Evolutionary conservation across 352 stramenopile species (phyloP), one percentile per base, ranked within the genome.

Genomic region (Phytopythium boreale): DNA sequence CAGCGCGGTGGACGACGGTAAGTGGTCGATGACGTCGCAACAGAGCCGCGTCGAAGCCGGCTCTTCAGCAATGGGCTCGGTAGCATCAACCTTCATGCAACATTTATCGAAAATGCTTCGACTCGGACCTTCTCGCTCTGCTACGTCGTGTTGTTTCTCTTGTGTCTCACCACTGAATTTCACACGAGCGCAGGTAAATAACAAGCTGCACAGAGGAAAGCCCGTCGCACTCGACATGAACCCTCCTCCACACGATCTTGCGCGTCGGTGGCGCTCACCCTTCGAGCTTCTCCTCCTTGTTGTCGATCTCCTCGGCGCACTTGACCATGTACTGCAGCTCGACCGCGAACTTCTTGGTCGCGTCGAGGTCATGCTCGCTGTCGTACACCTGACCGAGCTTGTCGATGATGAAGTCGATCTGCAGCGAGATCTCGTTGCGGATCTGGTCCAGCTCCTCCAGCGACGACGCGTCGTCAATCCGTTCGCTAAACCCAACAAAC

Each of bases 251-350:
- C 22, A 9, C 12, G 12, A 39, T 39, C 14, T 22, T 15, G 50
- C 26, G 4, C 9, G 20, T 6, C 46, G 6, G n/a, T 7, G 19
- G 15, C n/a, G 24, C 10, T 63, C 66, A 72, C n/a, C 71, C 75
- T 12, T 62, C 80, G 43, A 93, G 69, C 65, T 88, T 74, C 56
- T 95, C 87, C 70, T 95, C 83, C 50, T 74, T 82, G 31, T 71
- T 66, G 41, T 93, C 81, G 37, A 93, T 88, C 63, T 92, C 87
- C 70, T 93, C 84, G 53, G 77, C 82, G 61, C 86, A 92, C 69
- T 93, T 95, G 62, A 92, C 77, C 80, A 95, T 88, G 67, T 95
- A 95, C 68, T 95, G 84, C 37, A 95, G 71, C 68, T 93, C 80
- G 26, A 95, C 76, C 1, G 85, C 84, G 57, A 82, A 80, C 49